Percentiles rank a stretch among this genome's conserved stretches.
Evolutionary conservation across 176 grass and related monocot genomes (phyloP).

Genomic region (Eremochloa ophiuroides): DNA sequence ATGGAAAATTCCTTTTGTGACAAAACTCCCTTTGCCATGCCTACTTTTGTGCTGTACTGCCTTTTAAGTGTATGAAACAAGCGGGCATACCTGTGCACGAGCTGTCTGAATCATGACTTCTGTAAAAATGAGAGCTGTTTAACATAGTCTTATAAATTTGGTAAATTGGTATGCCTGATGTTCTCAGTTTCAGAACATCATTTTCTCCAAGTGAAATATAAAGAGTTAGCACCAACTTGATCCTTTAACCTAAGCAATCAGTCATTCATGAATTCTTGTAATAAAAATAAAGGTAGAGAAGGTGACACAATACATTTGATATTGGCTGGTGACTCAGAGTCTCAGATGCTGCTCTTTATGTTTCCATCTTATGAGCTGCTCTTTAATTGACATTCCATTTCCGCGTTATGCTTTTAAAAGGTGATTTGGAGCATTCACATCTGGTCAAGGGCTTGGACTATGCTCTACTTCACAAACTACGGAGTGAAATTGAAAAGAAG

Average conservation of each 20-base stretch:
- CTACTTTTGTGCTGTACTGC: neutral
- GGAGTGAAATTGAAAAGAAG: slow-evolving; percentile 98
- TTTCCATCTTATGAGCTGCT: neutral
- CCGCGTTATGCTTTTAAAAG: slow-evolving; percentile 50
- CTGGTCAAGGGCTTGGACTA: slow-evolving; percentile 97
- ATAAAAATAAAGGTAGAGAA: neutral
- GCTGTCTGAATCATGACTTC: neutral
- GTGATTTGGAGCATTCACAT: slow-evolving; percentile 97
- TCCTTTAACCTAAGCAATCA: neutral
- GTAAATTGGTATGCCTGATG: neutral
- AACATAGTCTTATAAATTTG: neutral
- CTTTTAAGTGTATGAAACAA: neutral
- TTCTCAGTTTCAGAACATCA: neutral
- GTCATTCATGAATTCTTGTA: neutral
- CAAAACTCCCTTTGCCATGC: neutral
- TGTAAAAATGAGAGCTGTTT: slow-evolving; percentile 7
- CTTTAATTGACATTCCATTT: slow-evolving; percentile 20
- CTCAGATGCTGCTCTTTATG: neutral
- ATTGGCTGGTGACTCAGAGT: neutral
- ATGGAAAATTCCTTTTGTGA: neutral
- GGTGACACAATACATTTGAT: neutral
- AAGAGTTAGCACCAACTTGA: neutral
- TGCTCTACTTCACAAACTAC: slow-evolving; percentile 95
- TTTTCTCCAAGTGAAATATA: neutral
- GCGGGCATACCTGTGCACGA: neutral